Evolutionary conservation across 139 green algal species (phyloP), one percentile per base, ranked within the genome.

Genomic region (Chlorella sp.): DNA sequence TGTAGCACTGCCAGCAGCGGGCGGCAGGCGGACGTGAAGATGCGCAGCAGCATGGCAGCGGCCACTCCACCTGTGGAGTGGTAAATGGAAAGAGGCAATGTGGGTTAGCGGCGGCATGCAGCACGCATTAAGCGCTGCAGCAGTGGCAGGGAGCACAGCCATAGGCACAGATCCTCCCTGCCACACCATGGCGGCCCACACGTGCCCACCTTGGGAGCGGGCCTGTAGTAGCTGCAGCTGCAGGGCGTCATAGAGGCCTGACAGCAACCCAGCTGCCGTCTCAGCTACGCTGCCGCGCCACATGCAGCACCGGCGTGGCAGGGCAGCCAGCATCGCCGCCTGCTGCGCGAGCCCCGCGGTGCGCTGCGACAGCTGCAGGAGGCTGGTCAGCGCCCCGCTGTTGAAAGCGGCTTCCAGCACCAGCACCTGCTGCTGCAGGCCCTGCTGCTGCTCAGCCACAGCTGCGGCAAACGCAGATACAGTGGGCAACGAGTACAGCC

Each of bases 391-490:
- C 1, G 74, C 72, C 1, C 39, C 72, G 36, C 34, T 81, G 78
- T 30, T 16, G 32, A 74, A 38, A 6, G 56, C 51, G 21, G 60
- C 47, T n/a, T 90, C 83, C 9, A 90, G 25, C 2, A 68, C 51
- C 17, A 90, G 32, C 71, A 90, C 38, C 79, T 90, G 74, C 62
- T 63, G 60, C 72, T 74, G 81, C 23, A 89, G 71, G 26, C 20
- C 60, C 34, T 64, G 78, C 79, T 78, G 57, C 41, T 89, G 56
- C 55, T 69, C 65, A 1, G 65, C 87, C 23, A 90, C 56, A 0
- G 74, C 74, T 34, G 87, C 83, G 28, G 87, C 87, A 78, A 90
- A 90, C 21, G 87, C 87, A n/a, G 72, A 83, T 34, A 74, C 65
- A 12, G 87, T 90, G 4, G 87, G 85, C 84, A 88, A 25, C 20